Evolutionary conservation across 257 asterid genomes (phyloP).

Genomic region (Scutellaria baicalensis): DNA sequence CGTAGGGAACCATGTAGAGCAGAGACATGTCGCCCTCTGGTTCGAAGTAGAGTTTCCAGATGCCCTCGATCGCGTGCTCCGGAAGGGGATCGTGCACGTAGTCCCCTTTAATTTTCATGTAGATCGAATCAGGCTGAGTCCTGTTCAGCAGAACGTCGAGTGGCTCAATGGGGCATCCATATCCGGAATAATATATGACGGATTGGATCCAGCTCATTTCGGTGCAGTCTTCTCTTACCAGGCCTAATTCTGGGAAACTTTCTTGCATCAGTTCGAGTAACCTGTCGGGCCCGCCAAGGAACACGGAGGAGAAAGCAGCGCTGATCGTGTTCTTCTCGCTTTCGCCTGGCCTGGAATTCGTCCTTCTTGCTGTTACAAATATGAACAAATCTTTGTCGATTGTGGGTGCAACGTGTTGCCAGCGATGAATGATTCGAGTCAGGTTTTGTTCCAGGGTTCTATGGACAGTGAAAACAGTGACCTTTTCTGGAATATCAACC

Average conservation of each 20-base stretch:
- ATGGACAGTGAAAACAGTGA: constrained; percentile 24
- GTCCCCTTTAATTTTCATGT: constrained; percentile 25
- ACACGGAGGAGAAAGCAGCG: not conserved
- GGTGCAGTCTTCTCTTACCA: constrained; percentile 1
- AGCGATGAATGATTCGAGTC: constrained; percentile 22
- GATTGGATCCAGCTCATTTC: constrained; percentile 20
- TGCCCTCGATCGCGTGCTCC: constrained; percentile 1
- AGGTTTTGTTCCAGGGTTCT: constrained; percentile 34
- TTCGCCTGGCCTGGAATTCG: no score
- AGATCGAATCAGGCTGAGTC: not conserved
- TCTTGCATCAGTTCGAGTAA: not conserved
- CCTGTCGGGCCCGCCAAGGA: constrained; percentile 4
- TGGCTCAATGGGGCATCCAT: not conserved
- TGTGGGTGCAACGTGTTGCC: constrained; percentile 32
- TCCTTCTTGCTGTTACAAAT: not conserved
- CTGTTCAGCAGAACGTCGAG: constrained; percentile 15
- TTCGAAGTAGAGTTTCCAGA: constrained; percentile 19
- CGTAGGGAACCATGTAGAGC: constrained; percentile 22
- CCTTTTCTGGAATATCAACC: constrained; percentile 20
- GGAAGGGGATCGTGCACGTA: constrained; percentile 29
- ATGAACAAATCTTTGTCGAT: constrained; percentile 18
- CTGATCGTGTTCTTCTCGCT: not conserved
- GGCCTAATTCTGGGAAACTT: constrained; percentile 12
- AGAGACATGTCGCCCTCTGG: not conserved
- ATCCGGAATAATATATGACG: not conserved